Percentiles rank a stretch among this genome's conserved stretches.
phyloP scores from a whole-genome alignment of 805 yeast species.

The Wickerhamiella dianesei region DNA sequence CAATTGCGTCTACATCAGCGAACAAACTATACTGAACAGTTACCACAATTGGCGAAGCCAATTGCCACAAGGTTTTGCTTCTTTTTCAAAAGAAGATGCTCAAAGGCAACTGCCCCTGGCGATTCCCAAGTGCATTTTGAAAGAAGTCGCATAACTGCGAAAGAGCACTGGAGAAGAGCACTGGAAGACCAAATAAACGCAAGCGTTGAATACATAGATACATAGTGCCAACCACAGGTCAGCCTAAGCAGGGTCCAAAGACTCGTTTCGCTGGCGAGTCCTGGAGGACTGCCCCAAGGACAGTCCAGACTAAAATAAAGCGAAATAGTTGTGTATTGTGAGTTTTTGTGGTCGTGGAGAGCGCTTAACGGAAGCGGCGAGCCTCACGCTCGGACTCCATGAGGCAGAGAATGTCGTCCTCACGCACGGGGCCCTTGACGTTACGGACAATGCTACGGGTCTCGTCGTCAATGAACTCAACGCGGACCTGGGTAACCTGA shows the following conservation, averaged over 20 bases:
- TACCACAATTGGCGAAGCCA: too few species aligned
- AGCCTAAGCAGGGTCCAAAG: neutral
- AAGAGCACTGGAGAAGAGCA: neutral
- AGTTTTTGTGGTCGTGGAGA: neutral
- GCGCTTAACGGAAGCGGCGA: conserved; percentile 32
- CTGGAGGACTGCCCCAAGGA: conserved; percentile 5
- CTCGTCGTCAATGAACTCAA: conserved; percentile 89
- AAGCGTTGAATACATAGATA: neutral
- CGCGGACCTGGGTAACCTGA: conserved; percentile 98
- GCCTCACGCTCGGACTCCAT: conserved; percentile 99
- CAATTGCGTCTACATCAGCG: too few species aligned
- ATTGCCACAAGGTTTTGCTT: too few species aligned
- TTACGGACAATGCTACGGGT: conserved; percentile 94
- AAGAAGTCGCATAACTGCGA: neutral
- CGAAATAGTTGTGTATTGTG: neutral
- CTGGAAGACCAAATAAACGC: neutral
- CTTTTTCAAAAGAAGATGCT: too few species aligned
- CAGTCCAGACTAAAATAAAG: conserved; percentile 1
- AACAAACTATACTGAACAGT: too few species aligned
- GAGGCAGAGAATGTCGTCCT: conserved; percentile 94
- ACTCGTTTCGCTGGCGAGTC: conserved; percentile 2
- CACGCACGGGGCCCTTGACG: conserved; percentile 97
- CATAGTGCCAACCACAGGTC: neutral
- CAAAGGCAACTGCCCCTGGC: too few species aligned
- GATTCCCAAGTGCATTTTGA: too few species aligned